phyloP scores from a whole-genome alignment of 2,329 filamentous ascomycete species.

The Neonectria magnoliae region DNA sequence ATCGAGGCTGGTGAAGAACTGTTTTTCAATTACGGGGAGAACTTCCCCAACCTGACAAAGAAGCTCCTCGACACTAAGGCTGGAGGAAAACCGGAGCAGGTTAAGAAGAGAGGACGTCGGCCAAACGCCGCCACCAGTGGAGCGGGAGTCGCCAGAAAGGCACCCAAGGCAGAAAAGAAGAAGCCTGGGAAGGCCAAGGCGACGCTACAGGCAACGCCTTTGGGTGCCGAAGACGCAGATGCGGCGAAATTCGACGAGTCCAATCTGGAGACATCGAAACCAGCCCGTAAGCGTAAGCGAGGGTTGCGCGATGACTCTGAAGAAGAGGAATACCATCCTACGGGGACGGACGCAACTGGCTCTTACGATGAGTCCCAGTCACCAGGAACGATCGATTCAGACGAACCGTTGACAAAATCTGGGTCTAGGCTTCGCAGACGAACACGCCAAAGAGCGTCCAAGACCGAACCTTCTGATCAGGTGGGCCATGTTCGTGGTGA shows the following conservation, averaged over 20 bases:
- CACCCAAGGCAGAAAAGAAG: constrained; percentile 41
- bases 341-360: constrained; percentile 33
- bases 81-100: constrained; percentile 42
- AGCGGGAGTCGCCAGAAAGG: constrained; percentile 38
- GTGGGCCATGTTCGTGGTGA: constrained; percentile 33
- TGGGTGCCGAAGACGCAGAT: constrained; percentile 31
- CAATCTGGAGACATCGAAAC: constrained; percentile 15
- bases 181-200: constrained; percentile 32
- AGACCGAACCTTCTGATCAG: constrained; percentile 18
- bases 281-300: constrained; percentile 45
- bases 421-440: constrained; percentile 43
- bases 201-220: constrained; percentile 17
- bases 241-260: constrained; percentile 24
- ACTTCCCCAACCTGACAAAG: constrained; percentile 69
- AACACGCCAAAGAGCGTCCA: constrained; percentile 28
- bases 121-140: constrained; percentile 29
- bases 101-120: constrained; percentile 42
- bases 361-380: constrained; percentile 38
- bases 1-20: constrained; percentile 80
- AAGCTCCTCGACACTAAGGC: constrained; percentile 53
- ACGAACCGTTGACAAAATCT: constrained; percentile 32
- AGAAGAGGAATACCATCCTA: constrained; percentile 45
- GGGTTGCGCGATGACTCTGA: constrained; percentile 40
- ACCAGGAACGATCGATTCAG: constrained; percentile 33
- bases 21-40: constrained; percentile 82